These are phyloP conservation scores for Chalciporus pseudorubinellus DNA, from an alignment of 768 basidiomycete species.

Conservation along the genomic window DNA sequence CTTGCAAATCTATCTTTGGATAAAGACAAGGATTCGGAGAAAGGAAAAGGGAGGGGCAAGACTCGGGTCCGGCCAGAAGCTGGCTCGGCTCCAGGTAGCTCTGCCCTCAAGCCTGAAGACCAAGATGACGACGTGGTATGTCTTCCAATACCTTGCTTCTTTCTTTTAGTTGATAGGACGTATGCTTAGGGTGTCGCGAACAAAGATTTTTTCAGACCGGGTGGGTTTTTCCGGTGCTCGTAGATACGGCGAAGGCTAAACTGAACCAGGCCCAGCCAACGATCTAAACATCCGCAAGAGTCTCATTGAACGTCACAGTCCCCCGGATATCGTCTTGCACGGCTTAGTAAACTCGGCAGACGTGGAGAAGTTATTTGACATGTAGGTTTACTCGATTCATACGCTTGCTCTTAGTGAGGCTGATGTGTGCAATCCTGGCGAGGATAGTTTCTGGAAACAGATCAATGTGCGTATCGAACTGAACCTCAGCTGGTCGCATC, in stretches of 20 bases:
- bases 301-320: slow-evolving; percentile 74
- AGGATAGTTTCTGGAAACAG: slow-evolving; percentile 59
- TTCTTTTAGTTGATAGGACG: slow-evolving; percentile 11
- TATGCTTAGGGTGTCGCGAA: slow-evolving; percentile 69
- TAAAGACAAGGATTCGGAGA: slow-evolving; percentile 47
- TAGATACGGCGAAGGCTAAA: neutral
- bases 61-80: slow-evolving; percentile 34
- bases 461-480: slow-evolving; percentile 55
- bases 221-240: slow-evolving; percentile 30
- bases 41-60: slow-evolving; percentile 38
- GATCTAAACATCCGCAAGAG: slow-evolving; percentile 67
- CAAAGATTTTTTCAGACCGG: slow-evolving; percentile 77
- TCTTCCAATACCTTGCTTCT: slow-evolving; percentile 1
- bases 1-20: slow-evolving; percentile 71
- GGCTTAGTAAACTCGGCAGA: slow-evolving; percentile 75
- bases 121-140: slow-evolving; percentile 66
- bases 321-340: slow-evolving; percentile 80
- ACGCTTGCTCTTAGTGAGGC: neutral
- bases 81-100: slow-evolving; percentile 6
- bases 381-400: slow-evolving; percentile 45
- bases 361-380: slow-evolving; percentile 80
- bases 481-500: neutral
- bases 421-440: neutral
- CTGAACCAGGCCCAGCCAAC: slow-evolving; percentile 58
- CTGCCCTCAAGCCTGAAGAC: slow-evolving; percentile 35